phyloP scores from a whole-genome alignment of 495 filamentous ascomycete species.

The Penicillium bialowiezense region DNA sequence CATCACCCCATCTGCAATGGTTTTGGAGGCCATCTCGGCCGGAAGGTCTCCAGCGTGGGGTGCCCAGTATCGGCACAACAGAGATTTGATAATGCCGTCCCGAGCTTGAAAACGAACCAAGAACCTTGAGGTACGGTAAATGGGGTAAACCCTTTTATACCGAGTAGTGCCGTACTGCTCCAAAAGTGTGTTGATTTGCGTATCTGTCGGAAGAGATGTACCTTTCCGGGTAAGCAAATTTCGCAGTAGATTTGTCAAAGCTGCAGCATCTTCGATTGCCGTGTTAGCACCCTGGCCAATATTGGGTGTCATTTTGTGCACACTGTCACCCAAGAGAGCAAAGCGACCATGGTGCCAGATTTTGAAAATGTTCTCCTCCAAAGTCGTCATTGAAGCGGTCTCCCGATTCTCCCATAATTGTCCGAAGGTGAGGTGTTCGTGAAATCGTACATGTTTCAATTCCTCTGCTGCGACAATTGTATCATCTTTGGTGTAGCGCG shows the following conservation, averaged over 20 bases:
- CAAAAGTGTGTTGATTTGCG: not conserved
- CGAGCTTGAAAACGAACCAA: conserved; percentile 2
- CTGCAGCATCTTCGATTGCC: conserved; percentile 28
- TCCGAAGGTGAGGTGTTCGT: conserved; percentile 14
- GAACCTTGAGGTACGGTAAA: conserved; percentile 1
- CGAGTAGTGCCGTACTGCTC: not conserved
- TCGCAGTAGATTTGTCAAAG: conserved; percentile 11
- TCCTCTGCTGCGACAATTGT: too few species aligned
- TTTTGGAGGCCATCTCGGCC: conserved; percentile 4
- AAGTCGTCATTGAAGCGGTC: conserved; percentile 15
- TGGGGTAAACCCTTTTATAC: not conserved
- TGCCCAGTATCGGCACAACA: conserved; percentile 1
- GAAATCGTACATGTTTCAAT: conserved; percentile 11
- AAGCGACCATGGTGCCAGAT: conserved; percentile 21
- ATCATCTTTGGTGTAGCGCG: too few species aligned
- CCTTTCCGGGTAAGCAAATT: not conserved
- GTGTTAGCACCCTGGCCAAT: conserved; percentile 29
- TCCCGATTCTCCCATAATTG: conserved; percentile 20
- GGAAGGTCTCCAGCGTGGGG: conserved; percentile 2
- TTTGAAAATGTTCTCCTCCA: conserved; percentile 25
- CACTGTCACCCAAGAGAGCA: conserved; percentile 26
- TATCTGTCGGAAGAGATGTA: not conserved
- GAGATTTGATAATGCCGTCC: not conserved
- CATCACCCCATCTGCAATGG: conserved; percentile 1
- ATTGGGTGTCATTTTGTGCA: conserved; percentile 32